Evolutionary conservation across 805 yeast genomes (phyloP).

Genomic region (Kluyveromyces siamensis): DNA sequence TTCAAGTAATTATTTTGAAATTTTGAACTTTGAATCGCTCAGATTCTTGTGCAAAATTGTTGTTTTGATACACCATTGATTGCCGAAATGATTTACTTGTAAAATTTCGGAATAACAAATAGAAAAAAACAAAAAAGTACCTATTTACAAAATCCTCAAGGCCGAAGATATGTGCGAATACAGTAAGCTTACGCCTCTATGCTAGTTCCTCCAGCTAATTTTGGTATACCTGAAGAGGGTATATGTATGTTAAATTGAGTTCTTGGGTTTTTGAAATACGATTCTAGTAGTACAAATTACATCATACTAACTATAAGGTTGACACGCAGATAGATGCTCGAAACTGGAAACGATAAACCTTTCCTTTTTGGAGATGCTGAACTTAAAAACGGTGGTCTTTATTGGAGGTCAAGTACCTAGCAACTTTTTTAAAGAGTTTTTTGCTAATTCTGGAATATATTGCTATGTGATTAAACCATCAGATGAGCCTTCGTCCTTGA

Average conservation of each 20-base stretch:
- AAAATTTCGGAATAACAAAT: too few relatives aligned
- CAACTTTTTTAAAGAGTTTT: conserved; percentile 55
- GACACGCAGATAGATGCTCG: conserved; percentile 54
- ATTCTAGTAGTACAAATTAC: not conserved
- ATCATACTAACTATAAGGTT: not conserved
- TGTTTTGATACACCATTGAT: too few relatives aligned
- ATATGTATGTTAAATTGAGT: conserved; percentile 33
- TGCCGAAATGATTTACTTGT: too few relatives aligned
- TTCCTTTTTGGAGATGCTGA: conserved; percentile 69
- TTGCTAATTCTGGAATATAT: conserved; percentile 46
- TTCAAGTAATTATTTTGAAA: not conserved
- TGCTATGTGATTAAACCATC: conserved; percentile 32
- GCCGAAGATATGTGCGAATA: not conserved
- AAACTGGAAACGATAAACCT: conserved; percentile 66
- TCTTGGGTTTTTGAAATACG: not conserved
- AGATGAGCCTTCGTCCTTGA: conserved; percentile 20
- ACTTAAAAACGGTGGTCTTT: conserved; percentile 57
- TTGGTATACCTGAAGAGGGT: conserved; percentile 85
- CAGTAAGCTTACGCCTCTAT: conserved; percentile 27
- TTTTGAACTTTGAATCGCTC: not conserved
- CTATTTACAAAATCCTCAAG: too few relatives aligned
- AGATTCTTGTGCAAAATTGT: too few relatives aligned
- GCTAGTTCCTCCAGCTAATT: conserved; percentile 90
- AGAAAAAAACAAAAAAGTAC: too few relatives aligned
- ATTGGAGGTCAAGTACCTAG: conserved; percentile 84